Evolutionary conservation across 495 filamentous ascomycete species (phyloP), one percentile per base, ranked within the genome.

Genomic region (Aspergillus haitiensis): DNA sequence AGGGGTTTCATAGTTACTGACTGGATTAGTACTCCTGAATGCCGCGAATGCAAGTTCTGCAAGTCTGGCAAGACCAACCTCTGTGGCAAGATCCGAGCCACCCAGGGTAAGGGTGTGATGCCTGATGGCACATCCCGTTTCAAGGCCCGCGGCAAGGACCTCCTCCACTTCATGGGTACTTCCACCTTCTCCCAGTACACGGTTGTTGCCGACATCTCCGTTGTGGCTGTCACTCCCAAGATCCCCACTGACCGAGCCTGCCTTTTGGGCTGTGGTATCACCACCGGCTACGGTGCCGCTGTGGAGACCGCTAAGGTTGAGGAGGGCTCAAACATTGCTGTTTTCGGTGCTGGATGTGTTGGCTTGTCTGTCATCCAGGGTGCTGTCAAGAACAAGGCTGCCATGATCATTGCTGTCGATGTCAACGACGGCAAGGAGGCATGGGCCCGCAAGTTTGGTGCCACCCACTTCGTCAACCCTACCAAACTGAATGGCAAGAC

Each of bases 161-260:
- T 98, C 52, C 86, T 98, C 35, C 94, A 98, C 81, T 98, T 98
- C 81, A 98, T 98, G 94, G 94, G 94, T 67, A 96, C 91, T 52
- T 97, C 92, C 13, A 98, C 94, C 66, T 98, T 98, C 83, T 92
- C 91, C 15, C 93, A 98, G 79, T 98, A 96, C 79, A 98, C 95
- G 46, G 94, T 98, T 59, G 92, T 98, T 11, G 93, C 94, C 72
- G 94, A 98, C 72, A 98, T 98, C 79, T 96, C 92, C 48, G 94
- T 97, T 48, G 94, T 98, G 13, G 88, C 92, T 50, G 92, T 98
- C 64, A 95, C 91, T 52, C 82, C 83, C 56, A 86, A 94, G 64
- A 93, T 93, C n/a, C 87, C 91, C 48, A 96, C 96, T 84, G 94
- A 98, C 80, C 88, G 91, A 57, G 93, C 93, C 16, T 98, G 94